Percentiles rank a stretch among this genome's conserved stretches.
phyloP scores from a whole-genome alignment of 345 rosid genomes.

The Crucihimalaya himalaica region DNA sequence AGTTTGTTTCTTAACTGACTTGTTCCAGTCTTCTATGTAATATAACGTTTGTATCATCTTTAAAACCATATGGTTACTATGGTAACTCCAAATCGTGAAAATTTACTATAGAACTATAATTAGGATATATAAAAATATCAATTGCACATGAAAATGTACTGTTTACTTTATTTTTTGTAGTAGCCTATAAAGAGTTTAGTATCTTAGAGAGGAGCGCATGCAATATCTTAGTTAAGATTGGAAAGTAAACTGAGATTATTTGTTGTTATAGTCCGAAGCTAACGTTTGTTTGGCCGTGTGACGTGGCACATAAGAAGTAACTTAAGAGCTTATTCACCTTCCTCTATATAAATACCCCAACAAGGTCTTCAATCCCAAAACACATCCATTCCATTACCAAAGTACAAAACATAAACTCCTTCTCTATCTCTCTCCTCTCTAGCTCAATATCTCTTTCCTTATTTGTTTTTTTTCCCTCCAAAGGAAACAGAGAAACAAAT shows the following conservation, averaged over 20 bases:
- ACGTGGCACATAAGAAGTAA: constrained; percentile 45
- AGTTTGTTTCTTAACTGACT: neutral
- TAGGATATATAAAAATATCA: neutral
- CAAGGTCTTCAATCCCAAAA: constrained; percentile 12
- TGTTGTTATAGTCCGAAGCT: constrained; percentile 16
- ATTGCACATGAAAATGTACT: neutral
- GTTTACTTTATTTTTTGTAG: neutral
- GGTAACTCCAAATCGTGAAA: too few relatives aligned
- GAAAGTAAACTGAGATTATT: constrained; percentile 12
- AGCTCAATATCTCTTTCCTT: neutral
- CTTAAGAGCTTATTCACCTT: neutral
- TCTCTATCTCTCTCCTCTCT: neutral
- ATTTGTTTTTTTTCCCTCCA: neutral
- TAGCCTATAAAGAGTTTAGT: neutral
- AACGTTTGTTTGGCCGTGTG: constrained; percentile 25
- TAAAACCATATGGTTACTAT: too few relatives aligned
- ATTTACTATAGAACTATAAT: too few relatives aligned
- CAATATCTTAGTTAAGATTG: constrained; percentile 26
- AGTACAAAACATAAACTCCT: constrained; percentile 3
- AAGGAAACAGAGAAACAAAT: neutral
- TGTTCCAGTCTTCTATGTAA: neutral
- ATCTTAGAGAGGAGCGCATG: constrained; percentile 28
- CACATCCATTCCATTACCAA: constrained; percentile 22
- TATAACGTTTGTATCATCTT: neutral
- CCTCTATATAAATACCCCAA: constrained; percentile 52